Evolutionary conservation across 2,329 filamentous ascomycete species (phyloP).

Genomic region (Chaetomium sp.): DNA sequence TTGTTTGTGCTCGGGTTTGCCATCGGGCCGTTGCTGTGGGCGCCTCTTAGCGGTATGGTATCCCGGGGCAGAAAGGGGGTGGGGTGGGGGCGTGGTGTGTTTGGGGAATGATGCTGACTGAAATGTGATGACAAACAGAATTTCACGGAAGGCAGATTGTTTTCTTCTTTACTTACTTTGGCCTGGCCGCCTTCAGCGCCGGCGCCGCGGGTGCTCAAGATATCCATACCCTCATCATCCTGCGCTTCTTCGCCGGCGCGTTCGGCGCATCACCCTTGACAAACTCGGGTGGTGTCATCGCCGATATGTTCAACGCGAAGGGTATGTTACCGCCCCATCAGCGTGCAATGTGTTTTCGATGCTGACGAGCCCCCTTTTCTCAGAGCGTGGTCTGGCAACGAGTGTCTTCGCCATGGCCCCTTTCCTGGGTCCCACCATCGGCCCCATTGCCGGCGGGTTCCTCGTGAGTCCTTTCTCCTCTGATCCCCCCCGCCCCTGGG

Average conservation of each 20-base stretch:
- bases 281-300: slow-evolving; percentile 63
- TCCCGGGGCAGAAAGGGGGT: background rate
- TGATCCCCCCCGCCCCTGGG: no score
- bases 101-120: slow-evolving; percentile 5
- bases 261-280: slow-evolving; percentile 65
- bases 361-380: slow-evolving; percentile 36
- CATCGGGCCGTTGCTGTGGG: slow-evolving; percentile 60
- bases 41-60: slow-evolving; percentile 50
- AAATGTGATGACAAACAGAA: slow-evolving; percentile 44
- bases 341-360: background rate
- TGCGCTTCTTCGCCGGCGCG: slow-evolving; percentile 65
- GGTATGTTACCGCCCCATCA: slow-evolving; percentile 18
- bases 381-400: slow-evolving; percentile 58
- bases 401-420: slow-evolving; percentile 66
- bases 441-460: slow-evolving; percentile 69
- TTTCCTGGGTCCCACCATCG: slow-evolving; percentile 64
- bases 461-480: no score
- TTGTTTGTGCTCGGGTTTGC: slow-evolving; percentile 61
- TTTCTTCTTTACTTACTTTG: slow-evolving; percentile 59
- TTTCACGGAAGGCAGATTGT: slow-evolving; percentile 61
- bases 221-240: slow-evolving; percentile 60
- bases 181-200: slow-evolving; percentile 62
- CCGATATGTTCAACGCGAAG: slow-evolving; percentile 56
- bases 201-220: slow-evolving; percentile 60
- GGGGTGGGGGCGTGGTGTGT: no score